Percentiles rank a stretch among this genome's conserved stretches.
Conservation (phyloP, 2,329 filamentous ascomycete species). For the Colletotrichum zoysiae region DNA sequence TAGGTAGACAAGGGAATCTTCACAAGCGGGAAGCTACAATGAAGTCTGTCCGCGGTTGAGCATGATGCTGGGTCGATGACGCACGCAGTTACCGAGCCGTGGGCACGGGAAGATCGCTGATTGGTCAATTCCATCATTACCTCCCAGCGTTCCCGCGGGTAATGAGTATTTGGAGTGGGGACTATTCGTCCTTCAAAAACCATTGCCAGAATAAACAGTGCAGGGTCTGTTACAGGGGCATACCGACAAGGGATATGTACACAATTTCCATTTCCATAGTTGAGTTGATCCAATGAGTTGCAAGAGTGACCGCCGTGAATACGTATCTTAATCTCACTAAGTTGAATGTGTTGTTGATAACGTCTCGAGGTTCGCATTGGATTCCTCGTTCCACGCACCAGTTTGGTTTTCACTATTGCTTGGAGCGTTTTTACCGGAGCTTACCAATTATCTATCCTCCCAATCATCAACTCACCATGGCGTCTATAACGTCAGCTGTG, state of each 20-base stretch:
- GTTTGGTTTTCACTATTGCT: background rate
- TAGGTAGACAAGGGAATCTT: slow-evolving; percentile 14
- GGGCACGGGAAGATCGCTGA: slow-evolving; percentile 12
- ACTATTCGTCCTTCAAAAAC: background rate
- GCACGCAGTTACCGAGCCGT: background rate
- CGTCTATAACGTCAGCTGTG: background rate
- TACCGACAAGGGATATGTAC: background rate
- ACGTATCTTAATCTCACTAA: too few species aligned
- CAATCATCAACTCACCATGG: background rate
- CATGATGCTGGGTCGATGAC: background rate
- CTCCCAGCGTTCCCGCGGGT: slow-evolving; percentile 5
- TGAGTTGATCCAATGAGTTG: background rate
- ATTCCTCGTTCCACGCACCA: background rate
- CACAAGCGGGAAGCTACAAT: background rate
- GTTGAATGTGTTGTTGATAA: background rate
- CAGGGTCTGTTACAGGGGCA: background rate
- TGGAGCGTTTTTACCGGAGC: too few species aligned
- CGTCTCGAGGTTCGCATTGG: background rate
- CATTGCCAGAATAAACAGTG: background rate
- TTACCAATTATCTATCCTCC: background rate
- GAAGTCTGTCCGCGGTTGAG: slow-evolving; percentile 11
- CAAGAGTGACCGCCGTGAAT: too few species aligned
- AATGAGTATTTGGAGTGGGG: background rate
- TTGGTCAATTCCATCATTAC: slow-evolving; percentile 4
- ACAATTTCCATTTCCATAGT: background rate